Conservation (phyloP, 2,329 filamentous ascomycete genomes). For the Hawksworthiomyces lignivorus region DNA sequence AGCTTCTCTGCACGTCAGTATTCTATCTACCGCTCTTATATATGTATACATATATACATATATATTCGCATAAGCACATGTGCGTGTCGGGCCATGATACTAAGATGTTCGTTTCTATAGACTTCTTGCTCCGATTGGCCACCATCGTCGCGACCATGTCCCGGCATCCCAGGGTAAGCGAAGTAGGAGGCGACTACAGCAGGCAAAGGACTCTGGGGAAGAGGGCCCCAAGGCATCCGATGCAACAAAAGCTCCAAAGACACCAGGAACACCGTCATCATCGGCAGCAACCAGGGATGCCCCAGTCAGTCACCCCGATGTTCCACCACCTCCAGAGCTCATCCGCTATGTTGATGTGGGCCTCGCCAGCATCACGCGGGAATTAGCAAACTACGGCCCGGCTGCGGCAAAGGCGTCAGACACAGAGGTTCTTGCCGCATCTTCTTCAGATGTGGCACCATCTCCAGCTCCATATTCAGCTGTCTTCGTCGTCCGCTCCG, state of each 20-base stretch:
- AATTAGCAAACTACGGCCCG: constrained; percentile 35
- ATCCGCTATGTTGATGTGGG: constrained; percentile 55
- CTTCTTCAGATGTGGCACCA: background rate
- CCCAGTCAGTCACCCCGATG: background rate
- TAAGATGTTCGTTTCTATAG: too few species aligned
- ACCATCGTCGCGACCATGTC: constrained; percentile 47
- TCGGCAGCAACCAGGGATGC: background rate
- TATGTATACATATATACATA: too few species aligned
- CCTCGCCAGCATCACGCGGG: constrained; percentile 54
- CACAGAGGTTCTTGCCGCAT: background rate
- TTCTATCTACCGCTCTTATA: too few species aligned
- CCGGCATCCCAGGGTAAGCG: constrained; percentile 55
- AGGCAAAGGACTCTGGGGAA: constrained; percentile 27
- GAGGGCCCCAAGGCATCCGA: constrained; percentile 12
- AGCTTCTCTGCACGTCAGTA: constrained; percentile 62
- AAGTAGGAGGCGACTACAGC: constrained; percentile 33
- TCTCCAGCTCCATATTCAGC: constrained; percentile 33
- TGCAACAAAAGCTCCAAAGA: background rate
- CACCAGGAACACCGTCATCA: background rate
- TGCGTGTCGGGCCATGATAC: too few species aligned
- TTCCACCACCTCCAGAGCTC: constrained; percentile 43
- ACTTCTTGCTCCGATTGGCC: constrained; percentile 55
- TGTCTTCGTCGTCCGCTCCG: constrained; percentile 51
- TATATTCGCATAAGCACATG: too few species aligned
- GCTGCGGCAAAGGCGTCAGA: too few species aligned